These are phyloP conservation scores for Boletus patriciae DNA, from an alignment of 768 basidiomycete species.

Conservation along the genomic window DNA sequence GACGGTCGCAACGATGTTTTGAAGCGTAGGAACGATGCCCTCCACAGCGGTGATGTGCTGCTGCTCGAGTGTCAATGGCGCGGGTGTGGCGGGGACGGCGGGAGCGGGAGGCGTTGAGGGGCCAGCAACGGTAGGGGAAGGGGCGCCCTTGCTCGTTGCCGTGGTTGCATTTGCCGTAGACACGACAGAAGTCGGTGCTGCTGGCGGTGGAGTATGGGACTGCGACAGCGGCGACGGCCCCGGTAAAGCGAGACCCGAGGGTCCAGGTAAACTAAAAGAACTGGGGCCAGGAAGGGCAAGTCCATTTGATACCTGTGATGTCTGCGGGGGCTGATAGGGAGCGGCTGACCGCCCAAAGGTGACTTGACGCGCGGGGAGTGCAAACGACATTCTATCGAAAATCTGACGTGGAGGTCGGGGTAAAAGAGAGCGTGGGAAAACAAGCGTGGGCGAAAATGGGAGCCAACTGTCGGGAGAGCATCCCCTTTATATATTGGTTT, in stretches of 20 bases:
- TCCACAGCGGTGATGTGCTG: slow-evolving; percentile 96
- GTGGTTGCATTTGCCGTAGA: slow-evolving; percentile 31
- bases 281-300: slow-evolving; percentile 55
- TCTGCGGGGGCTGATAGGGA: slow-evolving; percentile 43
- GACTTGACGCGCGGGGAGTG: slow-evolving; percentile 75
- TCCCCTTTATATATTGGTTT: slow-evolving; percentile 28
- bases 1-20: slow-evolving; percentile 99
- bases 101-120: slow-evolving; percentile 55
- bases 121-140: slow-evolving; percentile 50
- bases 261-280: slow-evolving; percentile 44
- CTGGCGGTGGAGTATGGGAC: slow-evolving; percentile 35
- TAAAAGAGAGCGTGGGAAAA: slow-evolving; percentile 30
- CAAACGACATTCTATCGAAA: slow-evolving; percentile 49
- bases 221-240: slow-evolving; percentile 57
- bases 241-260: slow-evolving; percentile 50
- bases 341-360: slow-evolving; percentile 69
- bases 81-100: slow-evolving; percentile 66
- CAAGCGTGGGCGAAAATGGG: slow-evolving; percentile 26
- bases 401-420: slow-evolving; percentile 21
- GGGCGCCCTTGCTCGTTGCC: slow-evolving; percentile 31
- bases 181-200: slow-evolving; percentile 7
- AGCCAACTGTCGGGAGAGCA: slow-evolving; percentile 13
- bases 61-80: slow-evolving; percentile 79
- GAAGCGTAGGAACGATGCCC: slow-evolving; percentile 97
- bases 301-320: slow-evolving; percentile 46